Conservation (phyloP, 2,329 filamentous ascomycete species). For the Fusarium sp. region DNA sequence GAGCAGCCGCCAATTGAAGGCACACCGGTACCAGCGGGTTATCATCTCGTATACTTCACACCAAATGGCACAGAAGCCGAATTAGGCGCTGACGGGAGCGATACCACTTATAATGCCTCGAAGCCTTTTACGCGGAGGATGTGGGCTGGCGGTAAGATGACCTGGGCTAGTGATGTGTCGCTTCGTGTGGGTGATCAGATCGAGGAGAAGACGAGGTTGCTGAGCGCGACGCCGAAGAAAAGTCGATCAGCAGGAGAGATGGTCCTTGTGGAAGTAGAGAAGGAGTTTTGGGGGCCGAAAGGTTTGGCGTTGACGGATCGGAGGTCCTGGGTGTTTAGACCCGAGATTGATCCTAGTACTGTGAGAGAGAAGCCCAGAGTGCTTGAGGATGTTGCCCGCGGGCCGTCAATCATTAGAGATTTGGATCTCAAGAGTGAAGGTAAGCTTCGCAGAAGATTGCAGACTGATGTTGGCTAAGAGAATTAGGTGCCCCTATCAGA, state of each 20-base stretch:
- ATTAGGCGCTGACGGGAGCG: slow-evolving; percentile 69
- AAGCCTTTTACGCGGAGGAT: slow-evolving; percentile 70
- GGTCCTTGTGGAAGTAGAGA: slow-evolving; percentile 73
- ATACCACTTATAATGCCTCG: slow-evolving; percentile 68
- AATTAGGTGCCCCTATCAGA: slow-evolving; percentile 40
- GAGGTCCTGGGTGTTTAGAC: slow-evolving; percentile 62
- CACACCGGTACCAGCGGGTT: slow-evolving; percentile 66
- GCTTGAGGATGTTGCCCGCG: slow-evolving; percentile 23
- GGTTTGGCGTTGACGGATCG: slow-evolving; percentile 65
- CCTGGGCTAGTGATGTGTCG: slow-evolving; percentile 52
- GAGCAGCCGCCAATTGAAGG: slow-evolving; percentile 51
- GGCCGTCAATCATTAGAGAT: slow-evolving; percentile 44
- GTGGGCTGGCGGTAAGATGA: slow-evolving; percentile 73
- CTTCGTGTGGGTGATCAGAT: slow-evolving; percentile 66
- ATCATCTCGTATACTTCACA: slow-evolving; percentile 73
- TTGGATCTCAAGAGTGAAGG: slow-evolving; percentile 12
- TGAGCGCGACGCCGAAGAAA: slow-evolving; percentile 64
- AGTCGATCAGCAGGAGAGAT: slow-evolving; percentile 67
- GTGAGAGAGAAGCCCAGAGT: slow-evolving; percentile 10
- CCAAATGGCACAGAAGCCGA: slow-evolving; percentile 63
- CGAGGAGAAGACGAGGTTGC: slow-evolving; percentile 65
- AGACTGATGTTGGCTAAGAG: neutral
- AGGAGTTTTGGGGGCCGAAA: slow-evolving; percentile 63
- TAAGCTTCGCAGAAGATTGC: neutral
- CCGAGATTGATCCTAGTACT: slow-evolving; percentile 44